These are phyloP conservation scores for Scutellaria baicalensis DNA, from an alignment of 257 asterid species.

Conservation along the genomic window DNA sequence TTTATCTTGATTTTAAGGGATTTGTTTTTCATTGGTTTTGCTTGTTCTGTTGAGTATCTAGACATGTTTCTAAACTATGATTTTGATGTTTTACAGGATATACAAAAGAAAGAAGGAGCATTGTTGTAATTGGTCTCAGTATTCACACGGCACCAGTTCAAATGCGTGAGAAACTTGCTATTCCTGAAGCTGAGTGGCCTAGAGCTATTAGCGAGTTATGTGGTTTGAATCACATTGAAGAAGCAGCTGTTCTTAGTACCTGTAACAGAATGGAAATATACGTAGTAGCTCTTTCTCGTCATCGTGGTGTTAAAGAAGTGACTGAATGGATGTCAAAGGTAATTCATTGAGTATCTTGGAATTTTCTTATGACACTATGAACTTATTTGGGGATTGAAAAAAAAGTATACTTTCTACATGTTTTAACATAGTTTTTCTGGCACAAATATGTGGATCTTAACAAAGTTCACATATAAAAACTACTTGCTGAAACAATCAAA, in stretches of 20 bases:
- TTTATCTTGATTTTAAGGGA: background rate
- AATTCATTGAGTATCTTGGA: background rate
- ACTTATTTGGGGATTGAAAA: background rate
- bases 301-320: conserved; percentile 89
- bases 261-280: conserved; percentile 91
- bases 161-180: conserved; percentile 84
- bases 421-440: background rate
- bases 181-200: conserved; percentile 95
- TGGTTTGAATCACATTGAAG: conserved; percentile 79
- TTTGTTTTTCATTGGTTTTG: background rate
- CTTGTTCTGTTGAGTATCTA: background rate
- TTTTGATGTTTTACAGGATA: conserved; percentile 44
- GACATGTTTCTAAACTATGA: background rate
- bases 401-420: background rate
- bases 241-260: conserved; percentile 93
- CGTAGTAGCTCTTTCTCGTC: conserved; percentile 82
- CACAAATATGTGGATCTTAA: background rate
- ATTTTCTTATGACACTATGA: background rate
- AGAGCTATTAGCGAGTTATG: conserved; percentile 76
- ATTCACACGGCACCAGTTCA: conserved; percentile 77
- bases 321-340: conserved; percentile 98
- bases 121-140: conserved; percentile 81
- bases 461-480: background rate
- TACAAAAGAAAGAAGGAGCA: conserved; percentile 82
- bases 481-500: background rate